phyloP scores from a whole-genome alignment of 495 filamentous ascomycete species.

The Aspergillus kassunensis region DNA sequence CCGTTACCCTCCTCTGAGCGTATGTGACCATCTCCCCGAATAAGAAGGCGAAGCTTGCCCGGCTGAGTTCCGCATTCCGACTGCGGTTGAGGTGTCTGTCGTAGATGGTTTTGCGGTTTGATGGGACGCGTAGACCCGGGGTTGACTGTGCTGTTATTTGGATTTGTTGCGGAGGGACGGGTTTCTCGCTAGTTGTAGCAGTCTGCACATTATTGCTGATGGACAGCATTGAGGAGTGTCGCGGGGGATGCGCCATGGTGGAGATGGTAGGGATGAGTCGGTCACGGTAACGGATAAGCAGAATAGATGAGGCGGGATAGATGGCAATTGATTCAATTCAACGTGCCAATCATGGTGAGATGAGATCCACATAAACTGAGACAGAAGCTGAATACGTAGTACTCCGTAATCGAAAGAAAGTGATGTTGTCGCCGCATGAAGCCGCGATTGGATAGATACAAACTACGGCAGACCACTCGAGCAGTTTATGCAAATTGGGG shows the following conservation, averaged over 20 bases:
- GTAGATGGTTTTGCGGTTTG: constrained; percentile 95
- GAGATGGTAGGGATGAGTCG: neutral
- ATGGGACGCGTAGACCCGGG: constrained; percentile 84
- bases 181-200: constrained; percentile 25
- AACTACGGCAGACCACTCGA: constrained; percentile 3
- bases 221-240: constrained; percentile 38
- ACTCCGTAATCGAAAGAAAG: neutral
- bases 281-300: neutral
- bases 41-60: constrained; percentile 90
- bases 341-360: neutral
- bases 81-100: constrained; percentile 89
- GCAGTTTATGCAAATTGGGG: neutral
- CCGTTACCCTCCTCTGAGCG: constrained; percentile 83
- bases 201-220: constrained; percentile 30
- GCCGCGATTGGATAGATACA: neutral
- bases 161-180: constrained; percentile 23
- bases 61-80: constrained; percentile 80
- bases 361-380: neutral
- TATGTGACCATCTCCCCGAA: constrained; percentile 98
- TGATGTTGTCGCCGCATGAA: neutral
- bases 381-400: neutral
- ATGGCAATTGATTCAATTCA: neutral
- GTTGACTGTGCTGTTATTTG: constrained; percentile 32
- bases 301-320: neutral
- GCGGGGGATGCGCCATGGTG: constrained; percentile 34